Conservation (phyloP, 1,284 basidiomycete species). For the Puccinia coronata region DNA sequence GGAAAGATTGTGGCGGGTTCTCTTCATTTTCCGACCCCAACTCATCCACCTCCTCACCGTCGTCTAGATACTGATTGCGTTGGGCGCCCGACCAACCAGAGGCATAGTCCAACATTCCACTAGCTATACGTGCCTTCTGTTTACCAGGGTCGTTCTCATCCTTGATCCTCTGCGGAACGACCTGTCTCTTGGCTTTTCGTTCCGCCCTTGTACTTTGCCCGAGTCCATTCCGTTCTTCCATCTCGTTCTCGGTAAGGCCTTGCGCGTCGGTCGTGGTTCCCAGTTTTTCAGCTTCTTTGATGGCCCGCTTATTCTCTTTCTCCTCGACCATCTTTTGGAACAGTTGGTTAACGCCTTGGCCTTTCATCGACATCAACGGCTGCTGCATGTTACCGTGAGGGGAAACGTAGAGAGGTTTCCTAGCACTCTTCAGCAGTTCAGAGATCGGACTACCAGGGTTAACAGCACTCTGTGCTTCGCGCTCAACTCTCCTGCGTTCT, state of each 20-base stretch:
- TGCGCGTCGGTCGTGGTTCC: slow-evolving; percentile 15
- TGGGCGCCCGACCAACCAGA: neutral
- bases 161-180: slow-evolving; percentile 36
- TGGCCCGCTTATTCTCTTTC: slow-evolving; percentile 50
- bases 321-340: slow-evolving; percentile 54
- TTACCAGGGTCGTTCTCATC: slow-evolving; percentile 45
- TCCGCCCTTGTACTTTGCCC: slow-evolving; percentile 48
- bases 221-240: slow-evolving; percentile 31
- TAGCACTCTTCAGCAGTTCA: slow-evolving; percentile 78
- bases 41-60: slow-evolving; percentile 17
- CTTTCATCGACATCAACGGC: slow-evolving; percentile 40
- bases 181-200: slow-evolving; percentile 37
- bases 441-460: slow-evolving; percentile 93
- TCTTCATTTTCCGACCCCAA: slow-evolving; percentile 50
- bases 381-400: slow-evolving; percentile 51
- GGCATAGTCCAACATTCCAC: slow-evolving; percentile 45
- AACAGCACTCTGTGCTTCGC: slow-evolving; percentile 91
- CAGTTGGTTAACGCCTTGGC: slow-evolving; percentile 31
- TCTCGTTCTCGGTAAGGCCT: slow-evolving; percentile 59
- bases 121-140: slow-evolving; percentile 48
- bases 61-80: slow-evolving; percentile 24
- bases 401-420: slow-evolving; percentile 80
- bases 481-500: slow-evolving; percentile 63
- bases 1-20: slow-evolving; percentile 12
- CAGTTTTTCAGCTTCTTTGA: slow-evolving; percentile 44